Conservation (phyloP, 1,284 basidiomycete genomes). For the Moesziomyces globuligerus region DNA sequence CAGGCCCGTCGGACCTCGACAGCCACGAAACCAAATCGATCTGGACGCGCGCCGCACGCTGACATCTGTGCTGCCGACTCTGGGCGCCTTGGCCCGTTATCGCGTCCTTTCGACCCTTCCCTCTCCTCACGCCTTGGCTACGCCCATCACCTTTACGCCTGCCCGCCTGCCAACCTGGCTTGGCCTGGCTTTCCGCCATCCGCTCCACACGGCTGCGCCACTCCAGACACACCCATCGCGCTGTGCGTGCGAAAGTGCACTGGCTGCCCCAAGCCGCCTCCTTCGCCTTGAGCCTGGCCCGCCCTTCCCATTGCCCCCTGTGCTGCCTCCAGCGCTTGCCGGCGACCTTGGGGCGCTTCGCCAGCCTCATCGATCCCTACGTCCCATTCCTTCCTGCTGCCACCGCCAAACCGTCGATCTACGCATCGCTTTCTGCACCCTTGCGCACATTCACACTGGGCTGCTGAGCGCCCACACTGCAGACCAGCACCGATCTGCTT, state of each 20-base stretch:
- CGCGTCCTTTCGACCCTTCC: not conserved
- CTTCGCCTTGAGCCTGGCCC: too few species aligned
- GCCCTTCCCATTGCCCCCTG: not conserved
- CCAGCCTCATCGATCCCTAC: not conserved
- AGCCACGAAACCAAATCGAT: constrained; percentile 1
- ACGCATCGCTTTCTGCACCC: too few species aligned
- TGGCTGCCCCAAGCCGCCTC: too few species aligned
- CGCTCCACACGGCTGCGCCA: not conserved
- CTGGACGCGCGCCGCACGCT: not conserved
- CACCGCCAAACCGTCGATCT: too few species aligned
- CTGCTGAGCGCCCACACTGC: too few species aligned
- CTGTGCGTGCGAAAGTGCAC: not conserved
- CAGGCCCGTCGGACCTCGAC: constrained; percentile 17
- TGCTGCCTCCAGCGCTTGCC: not conserved
- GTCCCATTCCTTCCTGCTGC: not conserved
- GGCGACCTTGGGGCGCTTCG: not conserved
- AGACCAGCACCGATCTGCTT: too few species aligned
- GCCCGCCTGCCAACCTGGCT: not conserved
- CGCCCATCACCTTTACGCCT: too few species aligned
- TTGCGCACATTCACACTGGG: too few species aligned
- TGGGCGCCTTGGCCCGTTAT: not conserved
- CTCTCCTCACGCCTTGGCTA: not conserved
- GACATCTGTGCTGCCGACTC: not conserved
- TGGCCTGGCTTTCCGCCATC: not conserved
- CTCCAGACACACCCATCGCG: not conserved